A percentile compares a stretch with the other conserved stretches of the same genome.
These are phyloP conservation scores for Amoebophrya sp. DNA, from an alignment of 169 alveolate genomes.

Conservation along the genomic window DNA sequence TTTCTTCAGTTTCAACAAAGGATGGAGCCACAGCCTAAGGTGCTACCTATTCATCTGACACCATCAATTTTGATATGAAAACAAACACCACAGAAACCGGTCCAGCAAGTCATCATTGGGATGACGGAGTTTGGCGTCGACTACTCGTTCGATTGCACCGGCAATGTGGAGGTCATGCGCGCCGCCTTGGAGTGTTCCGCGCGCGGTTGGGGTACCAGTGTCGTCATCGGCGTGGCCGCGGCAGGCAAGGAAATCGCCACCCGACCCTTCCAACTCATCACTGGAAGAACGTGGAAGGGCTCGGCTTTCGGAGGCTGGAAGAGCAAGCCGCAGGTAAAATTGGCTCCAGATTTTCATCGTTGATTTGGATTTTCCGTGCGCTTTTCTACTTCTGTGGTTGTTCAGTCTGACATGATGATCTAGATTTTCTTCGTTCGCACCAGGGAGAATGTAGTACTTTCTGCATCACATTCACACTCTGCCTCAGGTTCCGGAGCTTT, in stretches of 20 bases:
- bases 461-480: neutral
- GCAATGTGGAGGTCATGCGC: constrained; percentile 68
- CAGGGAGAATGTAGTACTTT: too few species aligned
- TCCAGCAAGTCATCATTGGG: constrained; percentile 25
- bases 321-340: constrained; percentile 33
- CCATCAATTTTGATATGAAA: too few species aligned
- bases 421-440: too few species aligned
- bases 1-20: too few species aligned
- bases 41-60: too few species aligned
- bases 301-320: constrained; percentile 76
- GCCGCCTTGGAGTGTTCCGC: constrained; percentile 59
- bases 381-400: too few species aligned
- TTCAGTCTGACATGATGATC: too few species aligned
- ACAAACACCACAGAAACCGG: neutral
- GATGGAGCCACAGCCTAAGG: too few species aligned
- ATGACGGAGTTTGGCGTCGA: constrained; percentile 62
- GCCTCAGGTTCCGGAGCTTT: neutral
- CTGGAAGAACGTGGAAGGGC: constrained; percentile 78
- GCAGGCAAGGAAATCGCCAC: constrained; percentile 64
- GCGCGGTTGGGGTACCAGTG: constrained; percentile 68
- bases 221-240: constrained; percentile 62
- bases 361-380: too few species aligned
- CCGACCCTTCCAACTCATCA: constrained; percentile 71
- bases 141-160: constrained; percentile 74
- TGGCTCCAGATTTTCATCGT: too few species aligned